Evolutionary conservation across 1,284 basidiomycete genomes (phyloP).

Genomic region (Kwoniella shivajii): DNA sequence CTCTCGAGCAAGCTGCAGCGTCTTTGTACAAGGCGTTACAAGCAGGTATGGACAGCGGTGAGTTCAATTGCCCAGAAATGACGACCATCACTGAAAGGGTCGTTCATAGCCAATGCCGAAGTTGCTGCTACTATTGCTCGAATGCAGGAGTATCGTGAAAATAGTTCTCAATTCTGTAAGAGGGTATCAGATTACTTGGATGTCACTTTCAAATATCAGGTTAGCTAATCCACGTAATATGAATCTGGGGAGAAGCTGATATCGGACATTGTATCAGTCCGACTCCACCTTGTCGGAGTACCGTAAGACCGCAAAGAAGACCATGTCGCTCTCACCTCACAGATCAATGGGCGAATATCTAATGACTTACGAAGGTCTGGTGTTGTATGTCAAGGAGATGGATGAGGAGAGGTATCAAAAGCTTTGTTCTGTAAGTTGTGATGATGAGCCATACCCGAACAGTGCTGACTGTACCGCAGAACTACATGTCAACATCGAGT

Average conservation of each 20-base stretch:
- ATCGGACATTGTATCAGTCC: constrained; percentile 32
- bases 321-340: constrained; percentile 62
- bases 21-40: constrained; percentile 94
- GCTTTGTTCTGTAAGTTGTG: constrained; percentile 73
- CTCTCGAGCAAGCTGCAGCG: constrained; percentile 78
- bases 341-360: constrained; percentile 76
- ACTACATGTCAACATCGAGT: constrained; percentile 82
- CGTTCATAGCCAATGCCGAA: constrained; percentile 59
- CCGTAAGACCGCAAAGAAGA: constrained; percentile 36
- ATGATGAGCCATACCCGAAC: too few relatives aligned
- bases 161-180: constrained; percentile 88
- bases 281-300: constrained; percentile 49
- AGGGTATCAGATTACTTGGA: constrained; percentile 84
- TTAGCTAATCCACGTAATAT: constrained; percentile 26
- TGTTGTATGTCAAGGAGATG: constrained; percentile 95
- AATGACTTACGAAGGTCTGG: constrained; percentile 82
- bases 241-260: neutral
- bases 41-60: constrained; percentile 83
- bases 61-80: constrained; percentile 13
- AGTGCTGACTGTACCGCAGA: constrained; percentile 59
- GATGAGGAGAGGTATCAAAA: constrained; percentile 80
- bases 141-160: constrained; percentile 81
- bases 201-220: constrained; percentile 87
- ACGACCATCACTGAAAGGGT: too few relatives aligned
- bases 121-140: constrained; percentile 94